Evolutionary conservation across 2,329 filamentous ascomycete species (phyloP).

Genomic region (Dothiorella sarmentorum): DNA sequence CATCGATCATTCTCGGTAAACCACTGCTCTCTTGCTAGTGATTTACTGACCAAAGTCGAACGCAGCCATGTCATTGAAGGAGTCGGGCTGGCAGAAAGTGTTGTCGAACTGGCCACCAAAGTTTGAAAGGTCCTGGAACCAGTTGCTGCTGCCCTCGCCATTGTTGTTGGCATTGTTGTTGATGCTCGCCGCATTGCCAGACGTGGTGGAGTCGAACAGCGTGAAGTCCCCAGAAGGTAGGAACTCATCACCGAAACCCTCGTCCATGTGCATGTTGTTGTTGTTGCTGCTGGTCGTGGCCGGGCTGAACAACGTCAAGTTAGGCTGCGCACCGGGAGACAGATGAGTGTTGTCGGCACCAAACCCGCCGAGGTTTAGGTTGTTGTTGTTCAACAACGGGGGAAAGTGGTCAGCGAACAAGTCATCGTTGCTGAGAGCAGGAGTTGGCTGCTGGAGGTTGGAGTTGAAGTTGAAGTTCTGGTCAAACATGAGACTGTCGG

Average conservation of each 20-base stretch:
- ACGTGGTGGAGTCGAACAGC: constrained; percentile 46
- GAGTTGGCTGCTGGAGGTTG: constrained; percentile 55
- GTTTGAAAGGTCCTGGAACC: constrained; percentile 39
- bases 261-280: constrained; percentile 56
- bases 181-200: background rate
- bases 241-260: constrained; percentile 53
- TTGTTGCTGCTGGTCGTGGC: constrained; percentile 42
- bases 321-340: constrained; percentile 65
- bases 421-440: constrained; percentile 33
- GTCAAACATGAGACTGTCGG: constrained; percentile 57
- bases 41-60: constrained; percentile 12
- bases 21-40: background rate
- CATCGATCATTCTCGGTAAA: too few relatives aligned
- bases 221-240: constrained; percentile 57
- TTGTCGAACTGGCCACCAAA: constrained; percentile 38
- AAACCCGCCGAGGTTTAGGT: background rate
- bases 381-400: constrained; percentile 2
- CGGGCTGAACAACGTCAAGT: constrained; percentile 67
- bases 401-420: constrained; percentile 33
- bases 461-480: constrained; percentile 59
- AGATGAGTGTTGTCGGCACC: constrained; percentile 50
- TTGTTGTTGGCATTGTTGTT: constrained; percentile 26
- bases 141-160: constrained; percentile 29
- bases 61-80: constrained; percentile 4
- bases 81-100: constrained; percentile 1